Evolutionary conservation across 164 flowering plant species (phyloP).

Genomic region (Paratinospora sagittata): DNA sequence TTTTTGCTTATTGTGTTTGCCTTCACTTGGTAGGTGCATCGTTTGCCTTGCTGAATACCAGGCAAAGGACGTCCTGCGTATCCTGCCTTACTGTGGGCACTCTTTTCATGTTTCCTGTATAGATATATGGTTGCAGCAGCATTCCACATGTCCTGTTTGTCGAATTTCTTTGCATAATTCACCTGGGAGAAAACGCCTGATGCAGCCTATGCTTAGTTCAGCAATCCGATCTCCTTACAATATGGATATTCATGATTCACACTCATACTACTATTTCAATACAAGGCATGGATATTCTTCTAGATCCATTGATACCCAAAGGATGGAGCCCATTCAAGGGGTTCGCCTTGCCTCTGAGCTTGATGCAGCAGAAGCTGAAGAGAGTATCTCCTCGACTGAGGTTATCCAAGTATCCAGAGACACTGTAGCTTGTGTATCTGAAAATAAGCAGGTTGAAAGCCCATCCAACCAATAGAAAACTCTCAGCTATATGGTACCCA

Average conservation of each 20-base stretch:
- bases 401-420: slow-evolving; percentile 24
- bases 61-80: slow-evolving; percentile 62
- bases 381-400: slow-evolving; percentile 25
- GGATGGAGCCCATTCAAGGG: slow-evolving; percentile 42
- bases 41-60: slow-evolving; percentile 81
- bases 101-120: slow-evolving; percentile 80
- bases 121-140: slow-evolving; percentile 90
- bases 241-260: slow-evolving; percentile 27
- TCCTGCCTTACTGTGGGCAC: slow-evolving; percentile 87
- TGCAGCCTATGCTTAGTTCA: slow-evolving; percentile 79
- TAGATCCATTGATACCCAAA: slow-evolving; percentile 27
- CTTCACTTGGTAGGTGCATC: slow-evolving; percentile 55
- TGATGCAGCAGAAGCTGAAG: slow-evolving; percentile 31
- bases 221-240: slow-evolving; percentile 44
- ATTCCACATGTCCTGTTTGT: slow-evolving; percentile 92
- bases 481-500: not conserved
- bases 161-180: slow-evolving; percentile 64
- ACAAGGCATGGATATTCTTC: slow-evolving; percentile 32
- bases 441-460: slow-evolving; percentile 43
- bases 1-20: not conserved
- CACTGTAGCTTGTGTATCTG: slow-evolving; percentile 6
- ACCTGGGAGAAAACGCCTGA: slow-evolving; percentile 53
- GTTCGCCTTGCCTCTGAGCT: slow-evolving; percentile 31
- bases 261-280: slow-evolving; percentile 35
- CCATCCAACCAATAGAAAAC: slow-evolving; percentile 36